A percentile compares a stretch with the other conserved stretches of the same genome.
Conservation (phyloP, 495 filamentous ascomycete species). For the Articulospora tetracladia region DNA sequence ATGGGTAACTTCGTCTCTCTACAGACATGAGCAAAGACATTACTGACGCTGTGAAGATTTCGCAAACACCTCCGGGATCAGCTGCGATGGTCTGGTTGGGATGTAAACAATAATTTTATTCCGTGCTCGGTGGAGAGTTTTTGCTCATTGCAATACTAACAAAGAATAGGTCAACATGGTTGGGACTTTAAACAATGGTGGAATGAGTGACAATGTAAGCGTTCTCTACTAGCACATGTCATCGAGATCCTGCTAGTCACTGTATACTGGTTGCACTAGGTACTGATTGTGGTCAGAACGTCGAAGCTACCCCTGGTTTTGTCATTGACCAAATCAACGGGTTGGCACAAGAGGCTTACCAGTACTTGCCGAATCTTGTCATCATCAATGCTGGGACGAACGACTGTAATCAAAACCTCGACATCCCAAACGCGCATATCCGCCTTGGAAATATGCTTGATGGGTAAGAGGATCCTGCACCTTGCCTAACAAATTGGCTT, state of each 20-base stretch:
- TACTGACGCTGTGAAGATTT: too few species aligned
- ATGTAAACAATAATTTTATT: too few species aligned
- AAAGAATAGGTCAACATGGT: too few species aligned
- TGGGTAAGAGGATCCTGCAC: not conserved
- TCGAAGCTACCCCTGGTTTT: slow-evolving; percentile 31
- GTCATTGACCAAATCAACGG: slow-evolving; percentile 25
- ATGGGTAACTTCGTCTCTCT: slow-evolving; percentile 42
- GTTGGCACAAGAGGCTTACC: not conserved
- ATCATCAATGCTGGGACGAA: slow-evolving; percentile 39
- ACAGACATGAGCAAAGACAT: slow-evolving; percentile 21
- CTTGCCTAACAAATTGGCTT: not conserved
- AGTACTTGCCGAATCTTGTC: slow-evolving; percentile 30
- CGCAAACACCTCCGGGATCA: too few species aligned
- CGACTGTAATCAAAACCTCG: slow-evolving; percentile 26
- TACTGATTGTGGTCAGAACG: slow-evolving; percentile 22
- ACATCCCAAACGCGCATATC: slow-evolving; percentile 23
- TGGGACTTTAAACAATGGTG: too few species aligned
- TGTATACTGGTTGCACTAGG: too few species aligned
- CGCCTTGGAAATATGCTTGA: slow-evolving; percentile 27
- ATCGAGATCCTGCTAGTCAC: too few species aligned
- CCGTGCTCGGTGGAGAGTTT: too few species aligned
- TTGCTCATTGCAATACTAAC: too few species aligned
- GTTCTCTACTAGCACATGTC: too few species aligned
- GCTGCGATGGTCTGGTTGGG: too few species aligned
- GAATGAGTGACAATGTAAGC: too few species aligned